Conservation (phyloP, 208 protist species). For the Acanthamoeba lenticulata region DNA sequence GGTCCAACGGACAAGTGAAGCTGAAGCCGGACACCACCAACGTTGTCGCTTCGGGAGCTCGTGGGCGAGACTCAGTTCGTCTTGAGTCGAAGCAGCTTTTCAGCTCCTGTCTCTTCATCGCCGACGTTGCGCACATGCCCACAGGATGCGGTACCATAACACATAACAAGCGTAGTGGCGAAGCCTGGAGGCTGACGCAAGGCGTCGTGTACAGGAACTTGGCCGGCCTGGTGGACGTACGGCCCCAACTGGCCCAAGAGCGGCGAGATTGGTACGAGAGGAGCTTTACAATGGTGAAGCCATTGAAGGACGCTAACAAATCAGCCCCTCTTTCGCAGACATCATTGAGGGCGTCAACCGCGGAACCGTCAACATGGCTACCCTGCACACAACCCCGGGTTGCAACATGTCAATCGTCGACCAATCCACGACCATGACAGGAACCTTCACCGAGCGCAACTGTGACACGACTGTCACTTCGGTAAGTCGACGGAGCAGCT, state of each 20-base stretch:
- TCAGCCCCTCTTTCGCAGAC: too few species aligned
- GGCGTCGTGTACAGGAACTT: too few species aligned
- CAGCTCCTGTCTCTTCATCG: background rate
- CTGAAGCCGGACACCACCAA: background rate
- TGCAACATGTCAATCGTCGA: background rate
- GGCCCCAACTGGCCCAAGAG: background rate
- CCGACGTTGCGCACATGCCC: slow-evolving; percentile 15
- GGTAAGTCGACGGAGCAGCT: background rate
- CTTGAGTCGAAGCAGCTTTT: background rate
- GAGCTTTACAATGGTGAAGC: too few species aligned
- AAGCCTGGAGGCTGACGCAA: too few species aligned
- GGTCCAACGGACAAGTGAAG: background rate
- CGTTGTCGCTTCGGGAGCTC: background rate
- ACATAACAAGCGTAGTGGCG: too few species aligned
- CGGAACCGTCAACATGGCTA: background rate
- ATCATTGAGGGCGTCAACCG: background rate
- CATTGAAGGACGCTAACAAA: too few species aligned
- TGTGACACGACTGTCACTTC: background rate
- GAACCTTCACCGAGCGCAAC: background rate
- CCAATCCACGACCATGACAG: background rate
- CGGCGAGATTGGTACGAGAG: slow-evolving; percentile 27
- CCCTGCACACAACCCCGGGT: background rate
- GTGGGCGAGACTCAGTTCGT: background rate
- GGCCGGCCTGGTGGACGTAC: slow-evolving; percentile 31
- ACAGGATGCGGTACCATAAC: slow-evolving; percentile 5